Evolutionary conservation across 2,329 filamentous ascomycete species (phyloP).

Genomic region (Aspergillus sclerotialis): DNA sequence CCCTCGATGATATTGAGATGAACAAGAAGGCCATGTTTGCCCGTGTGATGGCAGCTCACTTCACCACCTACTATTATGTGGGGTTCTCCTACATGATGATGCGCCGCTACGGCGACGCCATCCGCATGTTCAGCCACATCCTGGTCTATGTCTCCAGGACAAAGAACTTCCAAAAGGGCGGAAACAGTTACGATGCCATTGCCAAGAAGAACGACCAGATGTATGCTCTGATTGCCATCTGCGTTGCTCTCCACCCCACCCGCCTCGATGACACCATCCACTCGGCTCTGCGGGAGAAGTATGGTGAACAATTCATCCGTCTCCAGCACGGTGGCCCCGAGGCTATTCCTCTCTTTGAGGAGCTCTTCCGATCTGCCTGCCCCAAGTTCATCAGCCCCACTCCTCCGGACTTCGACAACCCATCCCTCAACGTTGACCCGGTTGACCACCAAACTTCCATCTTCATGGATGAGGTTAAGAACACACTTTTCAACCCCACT

Average conservation of each 20-base stretch:
- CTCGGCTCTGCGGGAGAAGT: conserved; percentile 96
- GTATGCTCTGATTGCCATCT: conserved; percentile 98
- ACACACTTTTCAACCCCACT: conserved; percentile 95
- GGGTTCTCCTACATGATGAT: conserved; percentile 99
- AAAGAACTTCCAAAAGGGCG: conserved; percentile 99
- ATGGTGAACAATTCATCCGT: conserved; percentile 94
- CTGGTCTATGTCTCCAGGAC: conserved; percentile 96
- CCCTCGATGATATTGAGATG: conserved; percentile 96
- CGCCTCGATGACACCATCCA: conserved; percentile 98
- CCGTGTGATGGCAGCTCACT: conserved; percentile 98
- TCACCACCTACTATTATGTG: conserved; percentile 99
- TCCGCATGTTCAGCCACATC: conserved; percentile 99
- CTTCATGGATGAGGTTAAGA: conserved; percentile 99
- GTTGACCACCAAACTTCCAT: conserved; percentile 94
- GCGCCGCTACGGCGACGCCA: conserved; percentile 97
- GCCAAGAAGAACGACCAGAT: conserved; percentile 99
- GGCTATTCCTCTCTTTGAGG: conserved; percentile 92
- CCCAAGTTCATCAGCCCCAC: conserved; percentile 99
- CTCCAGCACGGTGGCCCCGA: conserved; percentile 95
- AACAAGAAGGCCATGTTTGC: conserved; percentile 99
- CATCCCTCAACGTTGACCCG: conserved; percentile 90
- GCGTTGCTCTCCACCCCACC: conserved; percentile 94
- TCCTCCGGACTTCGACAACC: conserved; percentile 95
- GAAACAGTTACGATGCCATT: conserved; percentile 82
- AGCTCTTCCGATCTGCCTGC: conserved; percentile 95